Base-by-base conservation (phyloP, 345 rosid genomes). In the Trapa bicornis region DNA sequence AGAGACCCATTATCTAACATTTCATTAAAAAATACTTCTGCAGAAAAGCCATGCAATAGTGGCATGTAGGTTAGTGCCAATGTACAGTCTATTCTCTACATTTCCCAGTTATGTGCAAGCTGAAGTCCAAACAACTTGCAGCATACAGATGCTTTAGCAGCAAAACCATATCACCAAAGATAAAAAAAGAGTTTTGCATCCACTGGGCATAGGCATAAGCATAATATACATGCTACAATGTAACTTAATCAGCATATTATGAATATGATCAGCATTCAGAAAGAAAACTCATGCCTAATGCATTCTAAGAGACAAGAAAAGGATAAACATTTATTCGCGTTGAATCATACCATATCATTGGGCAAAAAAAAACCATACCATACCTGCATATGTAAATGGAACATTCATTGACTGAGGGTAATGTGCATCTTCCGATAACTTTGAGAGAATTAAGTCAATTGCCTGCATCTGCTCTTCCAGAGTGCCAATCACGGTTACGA, bases 391-490 rank as follows among this genome's bases (percentile, higher is more conserved):
- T 48, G 98, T 83, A 79, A 85, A 88, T 68, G 99, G 96, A 61
- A 85, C 78, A 76, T 88, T 86, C 77, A 84, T 82, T 69, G 81
- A 82, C 84, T 89, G 98, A 36, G 89, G 65, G 74, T 95, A 95
- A 70, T 87, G 94, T 75, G 91, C 75, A 41, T 95, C 99, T 71
- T 95, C 99, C 5, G 80, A 73, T 73, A 95, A 82, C 85, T 95
- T 95, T 33, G 89, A 79, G 64, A 95, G 79, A 74, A 95, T 88
- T 80, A 95, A 73, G 70, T 95, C 96, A 57, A 86, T 79, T 67
- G 99, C 99, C 47, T 81, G 86, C 88, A 89, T 83, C 81, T 91
- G 98, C 83, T 91, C 94, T 69, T 91, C 96, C 61, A 89, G 75
- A 69, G 89, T 85, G 58, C 99, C 99, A n/a, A 86, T 76, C 67